Evolutionary conservation across 2,329 filamentous ascomycete species (phyloP), one percentile per base, ranked within the genome.

Genomic region (Rugonectria rugulosa): DNA sequence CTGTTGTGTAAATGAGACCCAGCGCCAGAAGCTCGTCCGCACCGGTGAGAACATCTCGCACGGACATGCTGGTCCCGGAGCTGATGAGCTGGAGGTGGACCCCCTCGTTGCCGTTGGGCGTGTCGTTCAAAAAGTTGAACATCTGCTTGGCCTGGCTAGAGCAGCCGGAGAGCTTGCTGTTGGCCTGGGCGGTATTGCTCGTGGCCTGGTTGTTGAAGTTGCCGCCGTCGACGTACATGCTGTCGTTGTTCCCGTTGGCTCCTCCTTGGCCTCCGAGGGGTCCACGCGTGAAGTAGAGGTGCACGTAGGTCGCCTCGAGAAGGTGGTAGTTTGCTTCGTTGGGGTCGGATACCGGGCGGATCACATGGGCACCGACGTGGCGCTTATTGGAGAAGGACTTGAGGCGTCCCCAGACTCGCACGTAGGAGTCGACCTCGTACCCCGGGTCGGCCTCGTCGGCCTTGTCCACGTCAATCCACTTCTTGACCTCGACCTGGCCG

Each of bases 251-350:
- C 27, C 68, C 77, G 26, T 72, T 76, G 51, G 67, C 75, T n/a
- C 65, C 75, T 11, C 70, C 76, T 65, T 70, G 62, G 56, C 72
- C 69, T 40, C 73, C 79, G 74, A 71, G 79, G 4, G 87, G 83
- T 1, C 92, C 93, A 38, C 86, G 84, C 12, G 88, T 90, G 73
- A 92, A 90, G 75, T 88, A 88, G 45, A 99, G 79, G 77, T 99
- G 95, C 44, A 96, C 89, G 54, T 89, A 90, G 6, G 92, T 91
- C 21, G 92, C 89, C 77, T 99, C 94, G 48, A 99, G 86, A 62
- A 97, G 77, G 75, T 98, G 95, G 73, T 92, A 96, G 71, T 89
- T 89, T 72, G 98, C 84, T 81, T 99, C 95, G 78, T 99, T 97
- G 78, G 89, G 89, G 74, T 97, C 90, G 51, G 83, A 79, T 50